Percentiles rank a stretch among this genome's conserved stretches.
Conservation (phyloP, 1,284 basidiomycete genomes). For the Boletus hoseneyae region DNA sequence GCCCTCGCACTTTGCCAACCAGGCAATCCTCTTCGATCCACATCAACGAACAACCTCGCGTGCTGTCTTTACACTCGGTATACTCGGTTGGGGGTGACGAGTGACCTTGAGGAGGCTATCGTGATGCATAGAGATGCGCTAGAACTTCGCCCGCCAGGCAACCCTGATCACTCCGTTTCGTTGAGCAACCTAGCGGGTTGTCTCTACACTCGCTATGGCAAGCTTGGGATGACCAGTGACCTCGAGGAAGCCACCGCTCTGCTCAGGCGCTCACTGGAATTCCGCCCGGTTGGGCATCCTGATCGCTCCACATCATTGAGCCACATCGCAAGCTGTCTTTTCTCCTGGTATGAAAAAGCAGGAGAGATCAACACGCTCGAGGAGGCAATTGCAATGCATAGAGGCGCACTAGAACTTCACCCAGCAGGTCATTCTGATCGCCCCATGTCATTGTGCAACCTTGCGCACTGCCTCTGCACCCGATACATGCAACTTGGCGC, state of each 20-base stretch:
- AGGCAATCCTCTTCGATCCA: not conserved
- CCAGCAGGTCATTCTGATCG: conserved; percentile 1
- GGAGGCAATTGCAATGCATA: not conserved
- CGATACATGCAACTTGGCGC: not conserved
- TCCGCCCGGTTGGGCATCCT: conserved; percentile 2
- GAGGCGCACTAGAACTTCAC: not conserved
- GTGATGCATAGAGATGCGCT: not conserved
- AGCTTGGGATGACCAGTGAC: not conserved
- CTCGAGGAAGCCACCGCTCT: not conserved
- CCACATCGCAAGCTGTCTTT: conserved; percentile 3
- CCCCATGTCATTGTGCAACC: not conserved
- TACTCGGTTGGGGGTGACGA: not conserved
- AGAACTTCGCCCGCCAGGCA: not conserved
- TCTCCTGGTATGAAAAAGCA: not conserved
- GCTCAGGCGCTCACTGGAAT: not conserved
- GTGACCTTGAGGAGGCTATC: not conserved
- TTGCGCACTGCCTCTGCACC: not conserved
- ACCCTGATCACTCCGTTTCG: not conserved
- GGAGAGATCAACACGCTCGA: not conserved
- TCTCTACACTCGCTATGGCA: not conserved
- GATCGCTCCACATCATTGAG: not conserved
- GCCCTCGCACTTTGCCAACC: not conserved
- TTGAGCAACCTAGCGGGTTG: not conserved
- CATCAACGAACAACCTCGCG: not conserved
- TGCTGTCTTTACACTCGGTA: not conserved